These are phyloP conservation scores for Pichia sp. DNA, from an alignment of 1,139 yeast species.

Conservation along the genomic window DNA sequence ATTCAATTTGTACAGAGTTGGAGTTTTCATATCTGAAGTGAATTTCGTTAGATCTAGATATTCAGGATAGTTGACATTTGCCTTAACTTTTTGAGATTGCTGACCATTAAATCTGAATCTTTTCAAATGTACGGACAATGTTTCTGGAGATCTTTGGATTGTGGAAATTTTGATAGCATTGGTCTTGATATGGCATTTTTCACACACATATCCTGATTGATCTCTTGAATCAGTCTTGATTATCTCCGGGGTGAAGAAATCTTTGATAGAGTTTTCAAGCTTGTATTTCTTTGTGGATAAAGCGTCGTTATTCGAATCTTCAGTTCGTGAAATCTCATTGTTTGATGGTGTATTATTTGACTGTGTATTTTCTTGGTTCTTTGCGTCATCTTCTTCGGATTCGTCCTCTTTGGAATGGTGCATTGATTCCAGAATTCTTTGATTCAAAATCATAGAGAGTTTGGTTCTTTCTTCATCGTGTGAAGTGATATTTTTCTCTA, in stretches of 20 bases:
- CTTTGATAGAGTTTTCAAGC: conserved; percentile 64
- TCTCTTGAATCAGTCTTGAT: conserved; percentile 60
- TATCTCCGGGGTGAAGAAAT: conserved; percentile 74
- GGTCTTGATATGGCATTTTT: conserved; percentile 70
- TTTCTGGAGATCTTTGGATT: conserved; percentile 80
- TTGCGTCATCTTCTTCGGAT: conserved; percentile 1
- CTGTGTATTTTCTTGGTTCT: conserved; percentile 2
- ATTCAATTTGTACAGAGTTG: conserved; percentile 63
- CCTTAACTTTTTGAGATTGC: conserved; percentile 77
- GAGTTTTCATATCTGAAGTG: conserved; percentile 37
- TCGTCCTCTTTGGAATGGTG: neutral
- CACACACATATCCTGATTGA: conserved; percentile 73
- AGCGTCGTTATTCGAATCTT: neutral
- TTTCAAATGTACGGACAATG: conserved; percentile 77
- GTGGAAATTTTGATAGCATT: conserved; percentile 70
- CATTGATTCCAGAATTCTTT: conserved; percentile 19
- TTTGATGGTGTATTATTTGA: neutral
- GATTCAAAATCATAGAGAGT: conserved; percentile 21
- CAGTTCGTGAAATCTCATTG: neutral
- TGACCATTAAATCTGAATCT: conserved; percentile 81
- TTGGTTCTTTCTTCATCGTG: conserved; percentile 15
- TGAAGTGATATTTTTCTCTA: conserved; percentile 20
- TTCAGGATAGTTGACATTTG: conserved; percentile 74
- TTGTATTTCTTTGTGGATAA: conserved; percentile 34
- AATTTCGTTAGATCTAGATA: conserved; percentile 65